Base-by-base conservation (phyloP, 2,329 filamentous ascomycete genomes). In the Parastagonospora nodorum region DNA sequence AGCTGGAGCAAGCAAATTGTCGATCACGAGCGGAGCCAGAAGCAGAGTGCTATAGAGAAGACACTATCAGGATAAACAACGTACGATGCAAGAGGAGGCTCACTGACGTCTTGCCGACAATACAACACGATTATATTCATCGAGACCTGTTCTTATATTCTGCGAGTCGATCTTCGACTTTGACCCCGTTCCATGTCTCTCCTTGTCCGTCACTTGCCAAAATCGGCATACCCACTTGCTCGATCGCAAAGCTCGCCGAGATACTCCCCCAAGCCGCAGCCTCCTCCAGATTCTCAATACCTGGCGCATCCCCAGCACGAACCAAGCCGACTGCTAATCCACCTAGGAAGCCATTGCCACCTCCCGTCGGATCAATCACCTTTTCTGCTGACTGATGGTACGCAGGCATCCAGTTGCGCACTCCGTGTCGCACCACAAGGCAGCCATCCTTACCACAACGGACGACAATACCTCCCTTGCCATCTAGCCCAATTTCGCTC, bases 301-400 rank as follows among this genome's bases (percentile, higher is more conserved):
- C 62, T 12, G 57, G 46, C 37, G 76, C 29, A 80, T 86, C 59
- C 88, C 74, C 75, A 24, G 67, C 61, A 50, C 79, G 77, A 15
- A 82, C 76, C 57, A 86, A 70, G 1, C 80, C 83, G 16, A 86
- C 77, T 6, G 82, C 78, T 51, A 87, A 66, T 2, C 82, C 84
- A 16, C 85, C 84, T 8, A 97, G 78, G 64, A 97, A 97, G 0
- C 89, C 87, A 73, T 99, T 99, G 0, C 94, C 94, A 15, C 92
- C 94, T 8, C 94, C 94, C 0, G 94, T 97, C 0, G 93, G 92
- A 72, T 97, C 94, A n/a, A 94, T 77, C 1, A 97, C 90, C 50
- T 78, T 83, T 0, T 67, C 67, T 33, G 74, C 60, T 68, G 72
- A 61, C 16, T 71, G 74, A 66, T 92, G 89, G 67, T 88, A 93